Conservation (phyloP, 2,329 filamentous ascomycete genomes). For the Paracoccidioides lutzii region DNA sequence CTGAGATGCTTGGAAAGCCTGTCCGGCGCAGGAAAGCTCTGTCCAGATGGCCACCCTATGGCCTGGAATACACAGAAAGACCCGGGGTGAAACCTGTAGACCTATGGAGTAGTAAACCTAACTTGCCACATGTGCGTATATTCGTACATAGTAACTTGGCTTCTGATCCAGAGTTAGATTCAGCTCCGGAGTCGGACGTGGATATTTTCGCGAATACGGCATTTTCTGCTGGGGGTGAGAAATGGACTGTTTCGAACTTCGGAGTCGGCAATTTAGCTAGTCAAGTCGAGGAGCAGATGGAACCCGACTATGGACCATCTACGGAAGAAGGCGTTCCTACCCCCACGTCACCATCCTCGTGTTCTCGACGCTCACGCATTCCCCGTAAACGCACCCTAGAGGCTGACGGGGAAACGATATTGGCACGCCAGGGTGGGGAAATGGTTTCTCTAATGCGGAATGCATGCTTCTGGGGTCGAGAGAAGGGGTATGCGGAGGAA, state of each 20-base stretch:
- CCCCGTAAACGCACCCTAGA: neutral
- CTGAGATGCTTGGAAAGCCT: constrained; percentile 3
- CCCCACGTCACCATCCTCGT: too few relatives aligned
- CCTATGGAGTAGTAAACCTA: constrained; percentile 14
- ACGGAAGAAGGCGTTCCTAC: neutral
- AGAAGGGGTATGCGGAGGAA: constrained; percentile 27
- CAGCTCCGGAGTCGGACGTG: neutral
- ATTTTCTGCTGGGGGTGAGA: neutral
- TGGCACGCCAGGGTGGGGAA: constrained; percentile 27
- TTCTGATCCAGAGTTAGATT: neutral
- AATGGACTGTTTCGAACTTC: neutral
- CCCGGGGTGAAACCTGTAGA: constrained; percentile 9
- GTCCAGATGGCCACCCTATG: constrained; percentile 29
- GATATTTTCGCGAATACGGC: neutral
- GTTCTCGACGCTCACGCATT: neutral
- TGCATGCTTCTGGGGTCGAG: constrained; percentile 33
- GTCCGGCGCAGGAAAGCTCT: constrained; percentile 25
- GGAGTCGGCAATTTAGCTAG: neutral
- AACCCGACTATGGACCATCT: neutral
- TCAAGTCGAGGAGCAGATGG: neutral
- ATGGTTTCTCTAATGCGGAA: constrained; percentile 30
- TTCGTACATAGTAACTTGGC: constrained; percentile 10
- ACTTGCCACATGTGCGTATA: constrained; percentile 23
- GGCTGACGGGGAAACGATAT: constrained; percentile 16
- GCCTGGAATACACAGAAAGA: constrained; percentile 23